phyloP scores from a whole-genome alignment of 352 stramenopile species.

The Pythium monospermum region DNA sequence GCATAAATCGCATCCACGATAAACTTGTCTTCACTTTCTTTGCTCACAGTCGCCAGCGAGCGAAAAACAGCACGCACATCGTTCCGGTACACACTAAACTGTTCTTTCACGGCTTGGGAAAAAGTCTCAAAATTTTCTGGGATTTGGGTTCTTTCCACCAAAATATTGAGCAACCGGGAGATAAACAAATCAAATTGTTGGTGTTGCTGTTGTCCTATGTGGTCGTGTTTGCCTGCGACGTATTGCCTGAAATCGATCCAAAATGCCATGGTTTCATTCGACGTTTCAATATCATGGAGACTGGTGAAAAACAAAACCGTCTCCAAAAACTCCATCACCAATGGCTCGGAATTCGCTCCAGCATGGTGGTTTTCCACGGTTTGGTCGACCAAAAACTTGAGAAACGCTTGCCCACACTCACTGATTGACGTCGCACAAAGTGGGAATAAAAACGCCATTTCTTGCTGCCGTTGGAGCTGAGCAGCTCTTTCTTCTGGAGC shows the following conservation, averaged over 20 bases:
- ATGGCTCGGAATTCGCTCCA: too few species aligned
- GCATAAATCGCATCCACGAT: conserved; percentile 67
- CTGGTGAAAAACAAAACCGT: conserved; percentile 66
- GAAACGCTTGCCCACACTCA: conserved; percentile 73
- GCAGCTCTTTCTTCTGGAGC: too few species aligned
- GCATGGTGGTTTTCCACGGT: conserved; percentile 49
- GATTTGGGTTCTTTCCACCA: conserved; percentile 68
- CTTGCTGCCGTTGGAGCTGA: too few species aligned
- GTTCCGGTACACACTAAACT: conserved; percentile 62
- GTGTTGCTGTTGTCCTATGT: too few species aligned
- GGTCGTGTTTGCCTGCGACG: conserved; percentile 73
- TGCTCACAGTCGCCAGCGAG: conserved; percentile 64
- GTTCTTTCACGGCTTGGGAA: conserved; percentile 43
- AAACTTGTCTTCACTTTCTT: conserved; percentile 69
- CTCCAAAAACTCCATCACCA: conserved; percentile 77
- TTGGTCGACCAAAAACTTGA: conserved; percentile 78
- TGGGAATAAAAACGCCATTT: conserved; percentile 40
- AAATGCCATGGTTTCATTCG: conserved; percentile 79
- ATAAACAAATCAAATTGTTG: conserved; percentile 67
- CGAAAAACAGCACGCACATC: conserved; percentile 74
- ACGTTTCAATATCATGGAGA: conserved; percentile 54
- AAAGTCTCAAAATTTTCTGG: conserved; percentile 50
- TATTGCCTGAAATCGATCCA: conserved; percentile 78
- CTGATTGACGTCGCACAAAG: conserved; percentile 52
- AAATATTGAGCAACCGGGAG: conserved; percentile 55